Conservation (phyloP, 768 basidiomycete species). For the Tulasnella sp. region DNA sequence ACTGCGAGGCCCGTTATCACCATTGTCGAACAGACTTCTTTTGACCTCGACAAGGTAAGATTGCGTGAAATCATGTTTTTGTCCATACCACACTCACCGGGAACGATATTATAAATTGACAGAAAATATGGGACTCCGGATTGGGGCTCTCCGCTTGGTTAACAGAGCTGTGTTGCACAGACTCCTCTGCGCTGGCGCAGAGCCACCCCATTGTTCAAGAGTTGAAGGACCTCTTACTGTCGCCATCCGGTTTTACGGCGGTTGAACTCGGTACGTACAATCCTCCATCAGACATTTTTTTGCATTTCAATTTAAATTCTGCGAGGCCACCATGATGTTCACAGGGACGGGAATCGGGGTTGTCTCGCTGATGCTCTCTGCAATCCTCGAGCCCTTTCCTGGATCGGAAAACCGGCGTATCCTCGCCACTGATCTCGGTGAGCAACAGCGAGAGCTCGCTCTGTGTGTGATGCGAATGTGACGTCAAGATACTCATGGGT, state of each 20-base stretch:
- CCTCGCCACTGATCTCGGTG: slow-evolving; percentile 70
- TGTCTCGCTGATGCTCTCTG: slow-evolving; percentile 62
- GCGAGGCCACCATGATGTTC: background rate
- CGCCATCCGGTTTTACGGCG: slow-evolving; percentile 34
- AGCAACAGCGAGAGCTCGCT: slow-evolving; percentile 34
- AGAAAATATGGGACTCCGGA: slow-evolving; percentile 98
- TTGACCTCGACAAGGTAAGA: slow-evolving; percentile 87
- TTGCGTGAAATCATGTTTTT: background rate
- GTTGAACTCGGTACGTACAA: slow-evolving; percentile 63
- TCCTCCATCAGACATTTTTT: background rate
- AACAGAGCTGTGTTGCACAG: slow-evolving; percentile 32
- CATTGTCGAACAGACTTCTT: slow-evolving; percentile 77
- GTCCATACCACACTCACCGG: background rate
- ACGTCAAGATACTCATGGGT: background rate
- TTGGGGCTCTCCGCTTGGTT: slow-evolving; percentile 82
- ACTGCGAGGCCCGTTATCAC: slow-evolving; percentile 38
- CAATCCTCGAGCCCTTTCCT: slow-evolving; percentile 43
- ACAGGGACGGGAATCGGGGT: slow-evolving; percentile 86
- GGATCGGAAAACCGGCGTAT: slow-evolving; percentile 34
- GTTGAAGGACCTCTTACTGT: background rate
- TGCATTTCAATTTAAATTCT: background rate
- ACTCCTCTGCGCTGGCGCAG: background rate
- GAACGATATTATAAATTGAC: slow-evolving; percentile 18
- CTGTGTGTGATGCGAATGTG: slow-evolving; percentile 6
- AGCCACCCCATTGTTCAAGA: slow-evolving; percentile 10